Evolutionary conservation across 208 protist genomes (phyloP).

Genomic region (Acanthamoeba healyi): DNA sequence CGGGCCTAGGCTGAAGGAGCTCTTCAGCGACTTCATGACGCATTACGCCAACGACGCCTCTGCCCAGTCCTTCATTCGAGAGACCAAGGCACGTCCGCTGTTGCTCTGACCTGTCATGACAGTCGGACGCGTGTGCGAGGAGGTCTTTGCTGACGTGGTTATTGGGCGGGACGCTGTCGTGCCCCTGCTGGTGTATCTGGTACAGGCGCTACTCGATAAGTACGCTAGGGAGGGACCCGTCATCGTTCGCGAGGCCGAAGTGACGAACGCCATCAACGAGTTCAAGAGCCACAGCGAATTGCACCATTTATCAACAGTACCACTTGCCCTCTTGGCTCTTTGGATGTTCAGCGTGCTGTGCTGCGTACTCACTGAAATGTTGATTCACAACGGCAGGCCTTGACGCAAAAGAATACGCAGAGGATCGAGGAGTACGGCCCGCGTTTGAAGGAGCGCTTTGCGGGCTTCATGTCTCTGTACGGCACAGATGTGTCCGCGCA

Average conservation of each 20-base stretch:
- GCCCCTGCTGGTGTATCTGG: not conserved
- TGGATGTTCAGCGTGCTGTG: no score
- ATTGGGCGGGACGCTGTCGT: no score
- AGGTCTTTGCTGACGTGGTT: no score
- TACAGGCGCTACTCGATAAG: not conserved
- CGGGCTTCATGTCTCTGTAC: not conserved
- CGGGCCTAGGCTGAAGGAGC: not conserved
- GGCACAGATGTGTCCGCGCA: not conserved
- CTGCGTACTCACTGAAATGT: no score
- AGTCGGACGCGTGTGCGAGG: no score
- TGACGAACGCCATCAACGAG: not conserved
- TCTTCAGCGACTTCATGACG: not conserved
- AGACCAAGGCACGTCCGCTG: not conserved
- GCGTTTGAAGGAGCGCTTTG: not conserved
- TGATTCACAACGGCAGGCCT: not conserved
- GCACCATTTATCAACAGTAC: not conserved
- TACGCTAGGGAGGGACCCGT: not conserved
- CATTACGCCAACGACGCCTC: not conserved
- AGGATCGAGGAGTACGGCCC: not conserved
- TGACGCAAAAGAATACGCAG: not conserved
- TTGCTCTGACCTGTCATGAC: no score
- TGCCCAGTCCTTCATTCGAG: not conserved
- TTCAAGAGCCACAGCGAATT: constrained; percentile 25
- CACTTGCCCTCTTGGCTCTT: no score
- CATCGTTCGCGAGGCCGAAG: constrained; percentile 12